phyloP scores from a whole-genome alignment of 495 filamentous ascomycete species.

The Aspergillus sparsus region DNA sequence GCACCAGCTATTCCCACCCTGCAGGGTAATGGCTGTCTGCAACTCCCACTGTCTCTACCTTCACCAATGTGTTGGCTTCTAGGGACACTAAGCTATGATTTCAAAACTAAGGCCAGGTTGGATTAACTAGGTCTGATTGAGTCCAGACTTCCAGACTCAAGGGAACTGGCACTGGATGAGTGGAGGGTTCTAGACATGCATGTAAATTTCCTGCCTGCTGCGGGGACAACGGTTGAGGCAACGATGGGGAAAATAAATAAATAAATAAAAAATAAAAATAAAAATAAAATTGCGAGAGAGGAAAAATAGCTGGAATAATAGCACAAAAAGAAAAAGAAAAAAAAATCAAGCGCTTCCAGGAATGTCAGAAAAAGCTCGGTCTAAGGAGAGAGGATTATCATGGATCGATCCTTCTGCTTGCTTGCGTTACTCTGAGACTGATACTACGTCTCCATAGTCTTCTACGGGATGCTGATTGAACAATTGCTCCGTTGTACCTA shows the following conservation, averaged over 20 bases:
- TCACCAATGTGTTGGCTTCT: not conserved
- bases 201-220: conserved; percentile 7
- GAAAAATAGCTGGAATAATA: not conserved
- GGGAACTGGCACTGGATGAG: not conserved
- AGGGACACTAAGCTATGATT: not conserved
- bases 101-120: not conserved
- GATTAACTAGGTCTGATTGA: not conserved
- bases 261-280: not conserved
- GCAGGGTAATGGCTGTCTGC: not conserved
- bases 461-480: too few relatives aligned
- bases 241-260: not conserved
- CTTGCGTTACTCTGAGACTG: too few relatives aligned
- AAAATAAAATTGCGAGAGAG: not conserved
- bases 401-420: too few relatives aligned
- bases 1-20: not conserved
- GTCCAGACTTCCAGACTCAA: conserved; percentile 1
- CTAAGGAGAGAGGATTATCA: too few relatives aligned
- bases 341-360: too few relatives aligned
- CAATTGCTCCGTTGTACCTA: too few relatives aligned
- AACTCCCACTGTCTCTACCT: not conserved
- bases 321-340: too few relatives aligned
- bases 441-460: too few relatives aligned
- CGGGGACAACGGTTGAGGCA: conserved; percentile 1
- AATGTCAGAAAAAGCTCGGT: too few relatives aligned
- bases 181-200: conserved; percentile 1